Evolutionary conservation across 441 rosid genomes (phyloP), one percentile per base, ranked within the genome.

Genomic region (Gossypium davidsonii): DNA sequence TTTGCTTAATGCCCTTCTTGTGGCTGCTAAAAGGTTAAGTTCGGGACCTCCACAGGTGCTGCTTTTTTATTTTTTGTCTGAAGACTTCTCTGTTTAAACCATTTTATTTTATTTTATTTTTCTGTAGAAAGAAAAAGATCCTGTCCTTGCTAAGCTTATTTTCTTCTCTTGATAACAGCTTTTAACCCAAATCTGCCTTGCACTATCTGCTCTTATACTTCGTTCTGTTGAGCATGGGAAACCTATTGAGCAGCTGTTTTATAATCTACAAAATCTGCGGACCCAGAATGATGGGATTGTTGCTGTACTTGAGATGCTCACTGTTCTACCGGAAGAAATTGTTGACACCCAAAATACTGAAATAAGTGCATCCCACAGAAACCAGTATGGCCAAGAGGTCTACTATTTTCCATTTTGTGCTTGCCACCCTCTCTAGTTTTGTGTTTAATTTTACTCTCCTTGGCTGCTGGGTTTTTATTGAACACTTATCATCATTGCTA

Each of bases 1-100:
- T 72, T 82, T 94, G 80, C 86, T 92, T 51, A 88, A 88, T 74
- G 92, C 98, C 17, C 91, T 94, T 80, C 92, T 94, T 63, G 42
- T 86, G 62, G 94, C 98, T 64, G 97, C 97, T 34, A 90, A 83
- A 82, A 86, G 85, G 85, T 94, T 86, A 78, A 87, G 92, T 78
- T 85, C 92, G 2, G 98, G 98, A 46, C 97, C 94, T 87, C 91
- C 94, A 26, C 98, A 94, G 98, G 98, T 94, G 80, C 80, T 79
- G 79, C 75, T 60, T 63, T 74, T 49, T 76, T 77, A 73, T 53
- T 18, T 74, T 57, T 25, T 56, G 49, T 12, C 21, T 53, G 12
- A 44, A 53, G 12, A 1, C 12, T n/a, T 52, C 14, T 53, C 55
- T 14, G 11, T 52, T 39, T 18, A 64, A 39, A 39, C 68, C 31